Evolutionary conservation across 371 early-diverging fungal genomes (phyloP), one percentile per base, ranked within the genome.

Genomic region (Circinella umbellata): DNA sequence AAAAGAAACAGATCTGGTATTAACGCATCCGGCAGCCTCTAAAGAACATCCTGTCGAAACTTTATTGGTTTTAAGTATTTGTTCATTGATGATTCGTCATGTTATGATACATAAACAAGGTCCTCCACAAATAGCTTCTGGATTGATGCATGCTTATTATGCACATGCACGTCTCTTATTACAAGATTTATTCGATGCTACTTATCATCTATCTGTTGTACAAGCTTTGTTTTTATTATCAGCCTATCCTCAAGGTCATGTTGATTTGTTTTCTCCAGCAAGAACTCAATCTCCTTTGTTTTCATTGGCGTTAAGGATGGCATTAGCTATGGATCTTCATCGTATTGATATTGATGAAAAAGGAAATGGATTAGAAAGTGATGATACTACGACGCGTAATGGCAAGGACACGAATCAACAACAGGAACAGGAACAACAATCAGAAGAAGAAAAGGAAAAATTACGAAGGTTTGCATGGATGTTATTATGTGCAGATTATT

Each of bases 101-200:
- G 77, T 77, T 27, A 73, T 73, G 5, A 55, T 71, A 15, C 83
- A 83, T 37, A 69, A 68, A 15, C 75, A 66, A 39, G 67, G 66
- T 11, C 74, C 69, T 67, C 61, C 72, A 13, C 66, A 68, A n/a
- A 67, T 73, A 4, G 79, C 80, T 3, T 61, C 70, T 59, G 69
- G 70, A 3, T 53, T 84, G 48, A 75, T 76, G 73, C 73, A 77
- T 34, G 64, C 67, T 6, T 84, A 80, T 63, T 73, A 81, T 55
- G 20, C 69, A n/a, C 79, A 79, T 38, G 84, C 84, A n/a, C 72
- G 72, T 15, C 61, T 71, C 8, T 46, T 81, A 42, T 64, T 84
- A 49, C 78, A 81, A 68, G 79, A 84, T 61, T 61, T 81, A 17
- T 84, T 84, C 69, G 84, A 84, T 70, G 84, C 80, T 61, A 71